Percentiles rank a stretch among this genome's conserved stretches.
These are phyloP conservation scores for Candida andamanensis DNA, from an alignment of 805 yeast genomes.

Conservation along the genomic window DNA sequence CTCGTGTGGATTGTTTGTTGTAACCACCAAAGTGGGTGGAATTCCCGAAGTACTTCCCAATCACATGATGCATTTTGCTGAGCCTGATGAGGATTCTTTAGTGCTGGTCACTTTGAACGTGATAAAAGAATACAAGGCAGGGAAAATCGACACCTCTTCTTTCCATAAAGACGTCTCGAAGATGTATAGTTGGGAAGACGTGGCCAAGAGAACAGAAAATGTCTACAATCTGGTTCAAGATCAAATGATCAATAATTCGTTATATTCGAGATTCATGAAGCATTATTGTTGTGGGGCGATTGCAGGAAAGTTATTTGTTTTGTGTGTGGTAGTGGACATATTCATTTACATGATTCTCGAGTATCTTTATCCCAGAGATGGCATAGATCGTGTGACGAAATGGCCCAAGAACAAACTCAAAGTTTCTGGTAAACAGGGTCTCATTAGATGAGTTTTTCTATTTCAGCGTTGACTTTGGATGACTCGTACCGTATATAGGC, in stretches of 20 bases:
- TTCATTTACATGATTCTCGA: conserved; percentile 61
- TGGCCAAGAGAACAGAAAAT: conserved; percentile 77
- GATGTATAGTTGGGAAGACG: conserved; percentile 91
- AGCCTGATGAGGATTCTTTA: conserved; percentile 80
- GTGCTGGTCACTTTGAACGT: conserved; percentile 71
- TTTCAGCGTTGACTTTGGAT: too few relatives aligned
- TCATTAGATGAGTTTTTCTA: too few relatives aligned
- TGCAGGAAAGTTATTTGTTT: conserved; percentile 79
- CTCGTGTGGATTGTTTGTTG: conserved; percentile 88
- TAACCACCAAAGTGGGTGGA: conserved; percentile 95
- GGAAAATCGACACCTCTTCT: conserved; percentile 59
- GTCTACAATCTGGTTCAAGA: conserved; percentile 60
- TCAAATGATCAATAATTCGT: conserved; percentile 42
- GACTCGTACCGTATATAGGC: too few relatives aligned
- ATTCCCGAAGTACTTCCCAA: conserved; percentile 93
- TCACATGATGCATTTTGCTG: conserved; percentile 89
- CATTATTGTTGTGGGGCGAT: conserved; percentile 71
- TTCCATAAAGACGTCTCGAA: conserved; percentile 74
- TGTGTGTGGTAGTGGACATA: conserved; percentile 78
- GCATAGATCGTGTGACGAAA: conserved; percentile 71
- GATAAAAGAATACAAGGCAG: conserved; percentile 51
- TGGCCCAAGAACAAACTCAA: conserved; percentile 59
- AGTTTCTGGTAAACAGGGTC: too few relatives aligned
- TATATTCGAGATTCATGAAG: conserved; percentile 55
- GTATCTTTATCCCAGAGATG: conserved; percentile 58